Conservation (phyloP, 306 rosid species). For the Gleditsia sinensis region DNA sequence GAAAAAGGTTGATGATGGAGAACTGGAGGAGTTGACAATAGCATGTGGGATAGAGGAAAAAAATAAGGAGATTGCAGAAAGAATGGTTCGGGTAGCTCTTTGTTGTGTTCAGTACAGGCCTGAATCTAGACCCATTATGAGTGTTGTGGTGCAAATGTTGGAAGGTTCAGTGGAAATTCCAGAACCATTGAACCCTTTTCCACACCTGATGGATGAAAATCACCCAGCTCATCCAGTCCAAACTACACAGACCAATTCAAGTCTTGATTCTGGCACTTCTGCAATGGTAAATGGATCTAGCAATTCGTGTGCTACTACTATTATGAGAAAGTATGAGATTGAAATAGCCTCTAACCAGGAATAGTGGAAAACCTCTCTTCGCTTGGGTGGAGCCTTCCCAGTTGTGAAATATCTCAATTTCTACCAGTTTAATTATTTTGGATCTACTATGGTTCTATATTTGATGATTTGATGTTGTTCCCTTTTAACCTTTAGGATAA, state of each 20-base stretch:
- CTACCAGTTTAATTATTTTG: no score
- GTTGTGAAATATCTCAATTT: no score
- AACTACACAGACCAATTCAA: not conserved
- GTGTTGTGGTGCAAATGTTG: conserved; percentile 45
- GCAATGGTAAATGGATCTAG: not conserved
- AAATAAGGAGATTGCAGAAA: conserved; percentile 18
- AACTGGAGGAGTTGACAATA: not conserved
- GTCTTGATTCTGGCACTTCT: not conserved
- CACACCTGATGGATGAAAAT: conserved; percentile 22
- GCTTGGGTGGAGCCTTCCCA: not conserved
- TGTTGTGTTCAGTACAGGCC: conserved; percentile 47
- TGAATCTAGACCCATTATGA: conserved; percentile 37
- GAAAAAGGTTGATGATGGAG: conserved; percentile 21
- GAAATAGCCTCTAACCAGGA: conserved; percentile 11
- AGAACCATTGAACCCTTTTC: conserved; percentile 37
- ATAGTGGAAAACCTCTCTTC: not conserved
- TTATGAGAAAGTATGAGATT: conserved; percentile 32
- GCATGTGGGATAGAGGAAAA: conserved; percentile 36
- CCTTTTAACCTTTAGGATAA: no score
- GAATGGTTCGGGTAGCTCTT: conserved; percentile 37
- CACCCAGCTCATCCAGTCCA: not conserved
- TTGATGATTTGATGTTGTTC: no score
- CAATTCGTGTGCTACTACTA: conserved; percentile 6
- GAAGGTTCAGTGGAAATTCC: conserved; percentile 43
- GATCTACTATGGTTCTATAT: no score